phyloP scores from a whole-genome alignment of 371 early-diverging fungal genomes.

The Chytridium lagenaria region DNA sequence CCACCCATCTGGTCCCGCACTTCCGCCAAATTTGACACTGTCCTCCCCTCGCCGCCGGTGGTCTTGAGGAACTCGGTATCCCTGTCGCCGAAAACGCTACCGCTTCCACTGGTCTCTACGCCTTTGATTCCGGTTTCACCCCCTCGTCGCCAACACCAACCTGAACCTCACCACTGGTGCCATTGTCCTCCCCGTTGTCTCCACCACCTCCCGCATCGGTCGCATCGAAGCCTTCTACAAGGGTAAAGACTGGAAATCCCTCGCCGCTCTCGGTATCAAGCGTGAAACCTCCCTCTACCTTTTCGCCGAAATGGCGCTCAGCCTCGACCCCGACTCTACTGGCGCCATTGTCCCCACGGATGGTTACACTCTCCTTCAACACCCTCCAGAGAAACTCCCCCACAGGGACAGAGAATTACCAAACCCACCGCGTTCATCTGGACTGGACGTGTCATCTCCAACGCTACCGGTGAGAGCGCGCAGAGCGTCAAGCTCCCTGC shows the following conservation, averaged over 20 bases:
- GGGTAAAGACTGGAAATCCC: conserved; percentile 2
- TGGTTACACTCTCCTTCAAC: background rate
- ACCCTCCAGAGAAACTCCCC: background rate
- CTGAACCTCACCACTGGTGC: conserved; percentile 6
- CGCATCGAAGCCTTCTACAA: conserved; percentile 15
- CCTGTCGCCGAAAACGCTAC: conserved; percentile 11
- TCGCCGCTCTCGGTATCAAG: background rate
- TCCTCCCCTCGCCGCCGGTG: background rate
- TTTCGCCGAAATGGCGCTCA: background rate
- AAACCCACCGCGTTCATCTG: background rate
- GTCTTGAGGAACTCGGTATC: background rate
- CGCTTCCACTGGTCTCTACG: conserved; percentile 13
- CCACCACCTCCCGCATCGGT: conserved; percentile 24
- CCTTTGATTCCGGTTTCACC: background rate
- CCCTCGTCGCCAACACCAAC: background rate
- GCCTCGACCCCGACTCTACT: conserved; percentile 14
- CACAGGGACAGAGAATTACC: background rate
- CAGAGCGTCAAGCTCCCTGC: conserved; percentile 18
- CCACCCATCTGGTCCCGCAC: conserved; percentile 15
- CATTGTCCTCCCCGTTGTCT: conserved; percentile 15
- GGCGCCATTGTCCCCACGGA: too few relatives aligned
- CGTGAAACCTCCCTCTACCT: background rate
- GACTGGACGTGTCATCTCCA: conserved; percentile 1
- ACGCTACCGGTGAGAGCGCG: background rate
- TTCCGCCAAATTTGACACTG: background rate